Base-by-base conservation (phyloP, 371 early-diverging fungal genomes). In the Rhizopus stolonifer region DNA sequence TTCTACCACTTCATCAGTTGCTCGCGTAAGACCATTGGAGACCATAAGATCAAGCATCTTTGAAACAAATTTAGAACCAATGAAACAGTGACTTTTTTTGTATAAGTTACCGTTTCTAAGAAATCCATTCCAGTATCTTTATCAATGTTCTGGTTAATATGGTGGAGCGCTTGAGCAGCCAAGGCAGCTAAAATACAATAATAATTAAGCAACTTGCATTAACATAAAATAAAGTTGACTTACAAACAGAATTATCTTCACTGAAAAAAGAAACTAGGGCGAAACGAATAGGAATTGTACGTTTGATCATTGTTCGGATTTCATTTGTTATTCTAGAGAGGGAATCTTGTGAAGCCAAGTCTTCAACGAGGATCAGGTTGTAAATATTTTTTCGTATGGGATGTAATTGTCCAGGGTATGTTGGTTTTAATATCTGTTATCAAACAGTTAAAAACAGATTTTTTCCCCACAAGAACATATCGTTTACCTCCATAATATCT, bases 201-300 rank as follows among this genome's bases (percentile, higher is more conserved):
- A 15, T 39, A 34, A 4, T 46, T 23, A 10, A 58, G 18, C 9
- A 11, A 8, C 23, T 53, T 10, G 10, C 19, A 1, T 52, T 19
- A 14, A 17, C 10, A 24, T 23, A 10, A 4, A 7, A 29, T 10
- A 29, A 29, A 29, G 7, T 15, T 49, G 1, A 23, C 48, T 40
- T 46, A 71, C 77, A 67, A 19, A 56, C 39, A 49, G 44, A 43
- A 36, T 62, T 50, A 3, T 79, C 58, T 9, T 64, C 61, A 31
- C 67, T 70, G 4, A 88, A 45, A 0, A 90, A 54, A 0, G 93
- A 90, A 15, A 89, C 70, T 8, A 94, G 9, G 7, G 94, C 95
- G 63, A 95, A 89, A 15, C 93, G 82, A 51, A 96, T 66, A 8
- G 95, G 95, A 18, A 92, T 64, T 6, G 79, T 64, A 11, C 81